phyloP scores from a whole-genome alignment of 148 eudicot species.

The Chenopodium berlandieri region DNA sequence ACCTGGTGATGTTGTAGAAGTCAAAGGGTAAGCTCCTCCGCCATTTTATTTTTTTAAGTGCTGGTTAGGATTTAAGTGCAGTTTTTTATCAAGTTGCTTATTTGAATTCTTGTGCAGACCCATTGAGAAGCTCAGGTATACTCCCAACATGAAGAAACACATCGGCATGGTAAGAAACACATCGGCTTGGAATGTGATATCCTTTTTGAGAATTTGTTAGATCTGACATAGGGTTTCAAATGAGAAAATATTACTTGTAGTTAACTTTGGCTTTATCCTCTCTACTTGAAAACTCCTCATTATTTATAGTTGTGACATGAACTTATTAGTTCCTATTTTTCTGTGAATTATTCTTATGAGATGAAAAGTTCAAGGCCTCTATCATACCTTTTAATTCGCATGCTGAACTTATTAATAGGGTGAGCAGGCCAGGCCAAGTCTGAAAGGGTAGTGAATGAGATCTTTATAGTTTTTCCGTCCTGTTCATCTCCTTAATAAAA shows the following conservation, averaged over 20 bases:
- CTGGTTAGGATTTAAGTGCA: neutral
- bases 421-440: too few species aligned
- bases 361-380: too few species aligned
- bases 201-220: neutral
- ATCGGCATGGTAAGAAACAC: slow-evolving; percentile 86
- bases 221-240: neutral
- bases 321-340: neutral
- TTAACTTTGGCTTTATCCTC: neutral
- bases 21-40: slow-evolving; percentile 67
- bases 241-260: neutral
- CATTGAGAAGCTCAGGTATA: slow-evolving; percentile 87
- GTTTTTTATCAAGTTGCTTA: neutral
- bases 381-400: too few species aligned
- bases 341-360: neutral
- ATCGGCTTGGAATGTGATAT: neutral
- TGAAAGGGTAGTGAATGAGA: too few species aligned
- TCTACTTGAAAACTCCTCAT: neutral
- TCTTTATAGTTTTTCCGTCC: too few species aligned
- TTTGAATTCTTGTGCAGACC: slow-evolving; percentile 56
- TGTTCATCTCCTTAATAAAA: too few species aligned
- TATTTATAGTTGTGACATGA: neutral
- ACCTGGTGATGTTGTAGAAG: slow-evolving; percentile 93
- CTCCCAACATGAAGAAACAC: slow-evolving; percentile 98
- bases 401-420: neutral
- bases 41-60: neutral